phyloP scores from a whole-genome alignment of 2,329 filamentous ascomycete genomes.

The Neurospora sp. region DNA sequence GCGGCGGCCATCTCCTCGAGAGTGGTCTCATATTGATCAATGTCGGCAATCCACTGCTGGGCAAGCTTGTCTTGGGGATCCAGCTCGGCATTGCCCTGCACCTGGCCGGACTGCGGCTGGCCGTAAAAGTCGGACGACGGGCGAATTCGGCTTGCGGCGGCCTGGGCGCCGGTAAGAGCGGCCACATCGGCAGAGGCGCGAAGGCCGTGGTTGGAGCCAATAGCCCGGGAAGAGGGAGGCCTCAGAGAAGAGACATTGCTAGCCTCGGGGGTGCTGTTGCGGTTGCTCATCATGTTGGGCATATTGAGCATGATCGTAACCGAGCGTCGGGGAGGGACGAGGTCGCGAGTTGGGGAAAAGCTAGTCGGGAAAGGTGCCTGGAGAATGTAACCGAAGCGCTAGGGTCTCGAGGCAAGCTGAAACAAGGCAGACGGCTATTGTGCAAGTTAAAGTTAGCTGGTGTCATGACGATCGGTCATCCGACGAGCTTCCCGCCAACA shows the following conservation, averaged over 20 bases:
- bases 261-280: slow-evolving; percentile 94
- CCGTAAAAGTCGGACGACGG: slow-evolving; percentile 94
- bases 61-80: slow-evolving; percentile 89
- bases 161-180: slow-evolving; percentile 52
- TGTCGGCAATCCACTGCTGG: slow-evolving; percentile 98
- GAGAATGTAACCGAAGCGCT: slow-evolving; percentile 1
- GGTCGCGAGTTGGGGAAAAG: background rate
- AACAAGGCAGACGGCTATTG: slow-evolving; percentile 25
- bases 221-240: slow-evolving; percentile 66
- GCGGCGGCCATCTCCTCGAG: slow-evolving; percentile 98
- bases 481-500: slow-evolving; percentile 4
- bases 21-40: slow-evolving; percentile 98
- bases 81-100: slow-evolving; percentile 56
- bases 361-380: slow-evolving; percentile 2
- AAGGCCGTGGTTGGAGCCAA: slow-evolving; percentile 65
- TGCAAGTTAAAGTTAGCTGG: slow-evolving; percentile 20
- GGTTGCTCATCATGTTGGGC: slow-evolving; percentile 69
- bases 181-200: slow-evolving; percentile 96
- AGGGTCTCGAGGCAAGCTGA: slow-evolving; percentile 22
- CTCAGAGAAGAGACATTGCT: slow-evolving; percentile 73
- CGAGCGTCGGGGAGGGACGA: slow-evolving; percentile 1
- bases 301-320: slow-evolving; percentile 41
- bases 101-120: slow-evolving; percentile 57
- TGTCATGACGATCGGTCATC: slow-evolving; percentile 24
- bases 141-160: slow-evolving; percentile 67